Percentiles rank a stretch among this genome's conserved stretches.
Evolutionary conservation across 2,329 filamentous ascomycete genomes (phyloP).

Genomic region (Penicillium olsonii): DNA sequence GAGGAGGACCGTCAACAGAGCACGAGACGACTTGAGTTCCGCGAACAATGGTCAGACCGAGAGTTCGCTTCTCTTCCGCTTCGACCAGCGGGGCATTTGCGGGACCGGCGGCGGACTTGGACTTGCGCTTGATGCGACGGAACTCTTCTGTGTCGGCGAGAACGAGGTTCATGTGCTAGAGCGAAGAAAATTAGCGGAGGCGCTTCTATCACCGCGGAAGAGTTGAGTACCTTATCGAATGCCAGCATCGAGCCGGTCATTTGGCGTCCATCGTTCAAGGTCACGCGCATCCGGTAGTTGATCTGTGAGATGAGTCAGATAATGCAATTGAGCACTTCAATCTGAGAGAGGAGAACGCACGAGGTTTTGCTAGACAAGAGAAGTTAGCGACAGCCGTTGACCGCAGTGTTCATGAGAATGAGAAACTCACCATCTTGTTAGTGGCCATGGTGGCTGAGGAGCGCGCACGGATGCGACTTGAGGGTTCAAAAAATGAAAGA

Average conservation of each 20-base stretch:
- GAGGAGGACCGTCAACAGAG: conserved; percentile 92
- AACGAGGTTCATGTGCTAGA: conserved; percentile 97
- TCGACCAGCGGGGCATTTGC: conserved; percentile 69
- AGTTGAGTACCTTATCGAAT: conserved; percentile 79
- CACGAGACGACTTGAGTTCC: conserved; percentile 93
- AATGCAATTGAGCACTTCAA: not conserved
- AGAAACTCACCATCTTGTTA: conserved; percentile 91
- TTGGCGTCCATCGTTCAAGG: conserved; percentile 89
- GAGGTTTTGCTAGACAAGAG: conserved; percentile 60
- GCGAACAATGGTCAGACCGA: conserved; percentile 90
- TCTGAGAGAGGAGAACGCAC: conserved; percentile 47
- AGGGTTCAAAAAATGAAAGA: conserved; percentile 30
- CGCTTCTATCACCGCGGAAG: conserved; percentile 10
- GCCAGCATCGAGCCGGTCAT: conserved; percentile 98
- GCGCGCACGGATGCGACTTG: conserved; percentile 52
- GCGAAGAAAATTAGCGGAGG: conserved; percentile 10
- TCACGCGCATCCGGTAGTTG: conserved; percentile 99
- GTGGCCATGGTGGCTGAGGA: conserved; percentile 53
- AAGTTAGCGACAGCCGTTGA: conserved; percentile 55
- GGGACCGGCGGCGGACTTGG: conserved; percentile 64
- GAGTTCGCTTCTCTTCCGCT: conserved; percentile 94
- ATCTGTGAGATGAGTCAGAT: conserved; percentile 68
- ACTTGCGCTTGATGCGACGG: conserved; percentile 83
- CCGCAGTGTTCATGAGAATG: conserved; percentile 14
- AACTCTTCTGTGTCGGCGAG: conserved; percentile 99